Evolutionary conservation across 139 green algal species (phyloP), one percentile per base, ranked within the genome.

Genomic region (Chlorella vulgaris): DNA sequence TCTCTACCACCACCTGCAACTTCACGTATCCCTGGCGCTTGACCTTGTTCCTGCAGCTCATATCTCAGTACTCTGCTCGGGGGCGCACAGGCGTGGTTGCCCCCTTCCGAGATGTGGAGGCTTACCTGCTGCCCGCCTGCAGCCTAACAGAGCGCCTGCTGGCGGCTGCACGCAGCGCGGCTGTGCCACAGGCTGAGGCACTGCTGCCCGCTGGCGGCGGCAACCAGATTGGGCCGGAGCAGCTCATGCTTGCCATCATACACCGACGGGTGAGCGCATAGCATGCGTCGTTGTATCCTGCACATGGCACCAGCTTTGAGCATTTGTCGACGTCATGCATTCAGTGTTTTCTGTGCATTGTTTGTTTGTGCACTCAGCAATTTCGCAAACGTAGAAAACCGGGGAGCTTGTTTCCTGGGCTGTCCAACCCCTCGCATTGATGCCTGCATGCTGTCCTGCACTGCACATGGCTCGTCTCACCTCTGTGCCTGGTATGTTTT

Each of bases 71-170:
- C 47, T 22, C n/a, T 1, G 7, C 24, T 0, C 71, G 77, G 1
- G 33, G 47, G 3, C 78, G 78, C 28, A 83, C 78, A 3, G 78
- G 78, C 0, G 70, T 85, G 7, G 84, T 33, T 36, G 55, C 47
- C 53, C 71, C 78, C 13, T 21, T 15, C 2, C 38, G 13, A 2
- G 71, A 66, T 6, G 70, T 71, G 1, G 84, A 84, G 29, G 78
- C 81, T 0, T 84, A 84, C 51, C 33, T 84, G 26, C 62, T 84
- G 38, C 71, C 84, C 22, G 26, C 70, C 58, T 62, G 78, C 40
- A 7, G 6, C 10, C 51, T 77, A 2, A 33, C 70, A 0, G 38
- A 65, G 13, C 69, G 40, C 13, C 47, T 86, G 67, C 50, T 86
- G 76, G 29, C 69, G 7, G 61, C 74, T 35, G 81, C 69, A 15